phyloP scores from a whole-genome alignment of 352 stramenopile species.

The Phytopythium vexans region DNA sequence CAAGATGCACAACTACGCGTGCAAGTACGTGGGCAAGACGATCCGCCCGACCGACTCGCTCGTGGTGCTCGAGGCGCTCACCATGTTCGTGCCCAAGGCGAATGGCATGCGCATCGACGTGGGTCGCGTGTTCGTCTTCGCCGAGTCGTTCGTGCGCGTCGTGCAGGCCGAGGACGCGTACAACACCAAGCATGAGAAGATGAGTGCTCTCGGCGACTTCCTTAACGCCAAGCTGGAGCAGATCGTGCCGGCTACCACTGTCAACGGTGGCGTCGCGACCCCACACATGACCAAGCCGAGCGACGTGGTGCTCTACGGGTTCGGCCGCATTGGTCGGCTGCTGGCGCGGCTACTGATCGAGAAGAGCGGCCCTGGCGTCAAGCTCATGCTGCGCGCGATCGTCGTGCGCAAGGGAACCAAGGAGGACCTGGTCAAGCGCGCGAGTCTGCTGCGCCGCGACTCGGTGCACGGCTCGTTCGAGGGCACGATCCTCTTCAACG shows the following conservation, averaged over 20 bases:
- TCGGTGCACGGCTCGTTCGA: conserved; percentile 85
- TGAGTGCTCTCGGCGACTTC: conserved; percentile 45
- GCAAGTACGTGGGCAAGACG: conserved; percentile 80
- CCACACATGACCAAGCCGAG: conserved; percentile 54
- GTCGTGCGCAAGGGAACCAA: conserved; percentile 85
- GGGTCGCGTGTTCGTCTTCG: conserved; percentile 68
- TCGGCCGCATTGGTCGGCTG: conserved; percentile 85
- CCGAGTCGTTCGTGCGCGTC: conserved; percentile 52
- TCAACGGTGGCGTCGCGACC: conserved; percentile 1
- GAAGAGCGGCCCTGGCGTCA: conserved; percentile 80
- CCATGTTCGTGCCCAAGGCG: conserved; percentile 53
- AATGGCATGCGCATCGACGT: conserved; percentile 75
- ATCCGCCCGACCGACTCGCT: conserved; percentile 76
- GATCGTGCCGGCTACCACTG: conserved; percentile 18
- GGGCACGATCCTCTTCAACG: conserved; percentile 81
- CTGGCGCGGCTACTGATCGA: conserved; percentile 77
- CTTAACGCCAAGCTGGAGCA: conserved; percentile 60
- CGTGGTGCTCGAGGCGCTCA: conserved; percentile 62
- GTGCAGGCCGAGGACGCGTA: conserved; percentile 30
- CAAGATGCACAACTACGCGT: conserved; percentile 79
- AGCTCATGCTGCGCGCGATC: conserved; percentile 87
- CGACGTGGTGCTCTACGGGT: conserved; percentile 86
- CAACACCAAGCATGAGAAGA: conserved; percentile 30
- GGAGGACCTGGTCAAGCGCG: conserved; percentile 79
- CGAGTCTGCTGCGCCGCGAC: conserved; percentile 80